Evolutionary conservation across 345 rosid genomes (phyloP).

Genomic region (Eucalyptus pumila): DNA sequence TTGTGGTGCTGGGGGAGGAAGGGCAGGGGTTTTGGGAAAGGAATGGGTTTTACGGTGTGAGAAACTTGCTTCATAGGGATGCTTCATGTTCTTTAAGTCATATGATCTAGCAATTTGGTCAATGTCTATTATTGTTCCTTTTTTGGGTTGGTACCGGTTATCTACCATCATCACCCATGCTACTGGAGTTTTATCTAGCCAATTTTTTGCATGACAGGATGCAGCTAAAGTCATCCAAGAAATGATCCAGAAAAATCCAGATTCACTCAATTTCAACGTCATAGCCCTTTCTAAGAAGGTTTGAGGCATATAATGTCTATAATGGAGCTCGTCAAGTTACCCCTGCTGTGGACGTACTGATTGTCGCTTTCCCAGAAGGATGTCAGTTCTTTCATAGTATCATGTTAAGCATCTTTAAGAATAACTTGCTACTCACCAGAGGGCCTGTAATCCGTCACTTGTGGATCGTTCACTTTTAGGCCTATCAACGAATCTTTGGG

Average conservation of each 20-base stretch:
- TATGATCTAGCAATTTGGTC: not conserved
- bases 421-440: not conserved
- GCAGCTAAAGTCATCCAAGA: conserved; percentile 56
- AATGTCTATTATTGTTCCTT: not conserved
- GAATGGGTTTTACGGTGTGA: not conserved
- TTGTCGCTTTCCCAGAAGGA: not conserved
- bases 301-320: not conserved
- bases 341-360: not conserved
- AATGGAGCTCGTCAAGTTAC: not conserved
- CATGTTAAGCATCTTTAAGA: not conserved
- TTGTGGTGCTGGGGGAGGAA: not conserved
- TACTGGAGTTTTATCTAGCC: not conserved
- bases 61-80: not conserved
- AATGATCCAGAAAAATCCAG: conserved; percentile 75
- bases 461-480: not conserved
- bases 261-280: conserved; percentile 70
- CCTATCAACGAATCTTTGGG: not conserved
- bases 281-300: conserved; percentile 50
- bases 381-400: not conserved
- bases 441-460: not conserved
- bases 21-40: not conserved
- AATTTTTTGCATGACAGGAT: conserved; percentile 33
- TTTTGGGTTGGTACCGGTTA: not conserved
- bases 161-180: not conserved
- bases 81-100: not conserved